Percentiles rank a stretch among this genome's conserved stretches.
Conservation (phyloP, 2,329 filamentous ascomycete species). For the Hypoxylon sp. region DNA sequence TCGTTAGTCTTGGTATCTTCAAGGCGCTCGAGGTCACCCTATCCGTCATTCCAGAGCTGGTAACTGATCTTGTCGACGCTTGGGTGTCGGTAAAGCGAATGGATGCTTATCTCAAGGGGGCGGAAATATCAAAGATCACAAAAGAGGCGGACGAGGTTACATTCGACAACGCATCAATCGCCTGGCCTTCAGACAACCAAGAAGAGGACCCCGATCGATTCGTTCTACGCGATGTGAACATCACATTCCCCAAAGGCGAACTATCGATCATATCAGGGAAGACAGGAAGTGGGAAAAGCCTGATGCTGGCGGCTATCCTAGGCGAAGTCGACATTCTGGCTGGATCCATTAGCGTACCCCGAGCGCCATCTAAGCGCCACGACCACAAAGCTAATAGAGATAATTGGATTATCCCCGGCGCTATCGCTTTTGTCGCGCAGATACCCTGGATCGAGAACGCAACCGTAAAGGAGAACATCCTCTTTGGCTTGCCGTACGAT, state of each 20-base stretch:
- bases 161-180: slow-evolving; percentile 77
- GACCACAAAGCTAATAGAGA: slow-evolving; percentile 73
- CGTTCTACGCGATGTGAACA: slow-evolving; percentile 73
- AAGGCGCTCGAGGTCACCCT: slow-evolving; percentile 80
- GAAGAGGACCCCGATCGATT: slow-evolving; percentile 73
- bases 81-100: slow-evolving; percentile 81
- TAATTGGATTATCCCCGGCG: slow-evolving; percentile 78
- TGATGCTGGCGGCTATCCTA: slow-evolving; percentile 80
- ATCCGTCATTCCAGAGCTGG: slow-evolving; percentile 79
- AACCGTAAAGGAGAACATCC: slow-evolving; percentile 81
- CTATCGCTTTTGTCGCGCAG: slow-evolving; percentile 82
- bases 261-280: slow-evolving; percentile 82
- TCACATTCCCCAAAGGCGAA: slow-evolving; percentile 77
- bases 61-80: slow-evolving; percentile 78
- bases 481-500: slow-evolving; percentile 81
- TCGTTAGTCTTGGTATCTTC: slow-evolving; percentile 83
- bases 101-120: slow-evolving; percentile 76
- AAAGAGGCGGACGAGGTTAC: slow-evolving; percentile 71
- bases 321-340: slow-evolving; percentile 80
- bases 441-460: slow-evolving; percentile 91
- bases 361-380: slow-evolving; percentile 67
- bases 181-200: slow-evolving; percentile 79
- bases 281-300: slow-evolving; percentile 83
- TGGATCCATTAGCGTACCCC: slow-evolving; percentile 72
- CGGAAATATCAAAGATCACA: slow-evolving; percentile 72